Percentiles rank a stretch among this genome's conserved stretches.
Conservation (phyloP, 139 green algal genomes). For the Nannochloris sp. region DNA sequence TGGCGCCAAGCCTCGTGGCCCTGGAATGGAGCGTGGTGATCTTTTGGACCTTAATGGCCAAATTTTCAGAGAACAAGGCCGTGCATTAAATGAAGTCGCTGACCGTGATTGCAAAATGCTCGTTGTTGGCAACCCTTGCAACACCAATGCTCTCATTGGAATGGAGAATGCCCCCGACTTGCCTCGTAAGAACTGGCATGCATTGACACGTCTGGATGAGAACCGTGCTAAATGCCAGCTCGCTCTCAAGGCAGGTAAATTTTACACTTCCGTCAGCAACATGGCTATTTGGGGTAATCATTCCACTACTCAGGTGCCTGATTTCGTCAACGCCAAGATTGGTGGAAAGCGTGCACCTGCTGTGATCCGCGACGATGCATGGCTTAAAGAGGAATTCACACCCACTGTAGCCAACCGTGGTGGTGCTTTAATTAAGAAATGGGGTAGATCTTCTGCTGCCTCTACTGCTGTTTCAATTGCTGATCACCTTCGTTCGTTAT, state of each 20-base stretch:
- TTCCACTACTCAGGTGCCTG: conserved; percentile 89
- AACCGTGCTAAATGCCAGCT: conserved; percentile 92
- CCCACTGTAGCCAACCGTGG: conserved; percentile 69
- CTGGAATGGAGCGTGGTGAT: conserved; percentile 86
- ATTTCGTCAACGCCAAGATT: conserved; percentile 92
- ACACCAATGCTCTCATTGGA: conserved; percentile 86
- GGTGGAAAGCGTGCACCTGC: conserved; percentile 60
- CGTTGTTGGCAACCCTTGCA: conserved; percentile 90
- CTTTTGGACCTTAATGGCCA: conserved; percentile 86
- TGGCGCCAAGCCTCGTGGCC: conserved; percentile 83
- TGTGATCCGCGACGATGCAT: conserved; percentile 63
- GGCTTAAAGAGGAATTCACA: conserved; percentile 82
- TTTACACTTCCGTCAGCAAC: conserved; percentile 83
- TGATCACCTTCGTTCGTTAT: conserved; percentile 73
- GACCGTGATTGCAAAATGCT: conserved; percentile 70
- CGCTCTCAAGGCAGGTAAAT: conserved; percentile 75
- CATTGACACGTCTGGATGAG: conserved; percentile 70
- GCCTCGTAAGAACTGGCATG: conserved; percentile 79
- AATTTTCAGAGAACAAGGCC: conserved; percentile 75
- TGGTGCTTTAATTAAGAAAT: conserved; percentile 92
- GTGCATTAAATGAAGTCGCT: conserved; percentile 73
- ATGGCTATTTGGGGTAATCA: conserved; percentile 90
- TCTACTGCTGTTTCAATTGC: conserved; percentile 87
- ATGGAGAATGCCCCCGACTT: conserved; percentile 79
- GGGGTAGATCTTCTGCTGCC: conserved; percentile 77